phyloP scores from a whole-genome alignment of 345 rosid species.

The Acer negundo region DNA sequence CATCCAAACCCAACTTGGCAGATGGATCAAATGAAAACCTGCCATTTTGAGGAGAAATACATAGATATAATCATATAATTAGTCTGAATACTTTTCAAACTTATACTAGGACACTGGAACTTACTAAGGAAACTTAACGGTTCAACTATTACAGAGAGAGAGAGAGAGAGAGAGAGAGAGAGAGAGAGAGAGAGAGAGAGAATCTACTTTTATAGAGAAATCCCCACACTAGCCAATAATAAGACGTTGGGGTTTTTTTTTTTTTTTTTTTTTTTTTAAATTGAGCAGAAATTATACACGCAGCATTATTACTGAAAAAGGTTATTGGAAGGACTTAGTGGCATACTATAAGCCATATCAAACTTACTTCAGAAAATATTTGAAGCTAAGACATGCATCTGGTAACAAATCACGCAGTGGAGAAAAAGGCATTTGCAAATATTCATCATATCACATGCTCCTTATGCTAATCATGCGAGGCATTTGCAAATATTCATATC shows the following conservation, averaged over 20 bases:
- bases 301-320: neutral
- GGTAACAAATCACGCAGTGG: neutral
- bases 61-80: neutral
- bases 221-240: neutral
- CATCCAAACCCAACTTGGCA: constrained; percentile 73
- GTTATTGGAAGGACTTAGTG: constrained; percentile 2
- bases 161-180: neutral
- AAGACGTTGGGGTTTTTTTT: neutral
- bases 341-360: neutral
- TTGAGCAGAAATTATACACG: neutral
- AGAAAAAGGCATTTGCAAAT: neutral
- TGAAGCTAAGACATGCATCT: neutral
- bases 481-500: neutral
- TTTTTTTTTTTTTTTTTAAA: too few relatives aligned
- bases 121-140: neutral
- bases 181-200: neutral
- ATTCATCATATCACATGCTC: neutral
- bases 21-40: constrained; percentile 92
- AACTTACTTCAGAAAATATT: neutral
- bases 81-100: constrained; percentile 10
- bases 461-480: neutral
- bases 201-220: neutral
- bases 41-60: constrained; percentile 28
- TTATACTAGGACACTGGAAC: neutral
- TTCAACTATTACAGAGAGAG: neutral